phyloP scores from a whole-genome alignment of 805 yeast genomes.

The Pichia californica region DNA sequence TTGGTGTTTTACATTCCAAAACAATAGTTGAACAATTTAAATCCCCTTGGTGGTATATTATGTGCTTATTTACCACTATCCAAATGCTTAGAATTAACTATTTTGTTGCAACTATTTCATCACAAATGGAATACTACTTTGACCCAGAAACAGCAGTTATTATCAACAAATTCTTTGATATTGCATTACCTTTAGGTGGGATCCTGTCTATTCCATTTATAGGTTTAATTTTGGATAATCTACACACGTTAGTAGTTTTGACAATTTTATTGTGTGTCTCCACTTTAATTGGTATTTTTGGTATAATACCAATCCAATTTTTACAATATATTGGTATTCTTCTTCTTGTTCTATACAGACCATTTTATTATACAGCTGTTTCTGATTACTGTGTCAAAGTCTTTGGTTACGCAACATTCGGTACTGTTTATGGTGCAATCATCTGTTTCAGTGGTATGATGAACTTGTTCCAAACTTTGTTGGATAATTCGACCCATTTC shows the following conservation, averaged over 20 bases:
- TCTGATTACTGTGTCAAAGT: constrained; percentile 90
- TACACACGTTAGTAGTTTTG: constrained; percentile 55
- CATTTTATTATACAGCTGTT: constrained; percentile 87
- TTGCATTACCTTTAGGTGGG: constrained; percentile 87
- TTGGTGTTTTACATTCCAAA: constrained; percentile 72
- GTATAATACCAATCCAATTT: constrained; percentile 43
- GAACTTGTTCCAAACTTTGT: constrained; percentile 61
- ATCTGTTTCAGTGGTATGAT: constrained; percentile 78
- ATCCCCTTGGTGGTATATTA: constrained; percentile 71
- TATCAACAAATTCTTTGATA: constrained; percentile 72
- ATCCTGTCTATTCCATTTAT: constrained; percentile 80
- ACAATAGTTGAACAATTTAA: constrained; percentile 33
- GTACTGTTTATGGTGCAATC: constrained; percentile 82
- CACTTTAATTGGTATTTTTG: constrained; percentile 60
- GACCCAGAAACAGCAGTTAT: constrained; percentile 44
- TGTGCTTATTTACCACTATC: constrained; percentile 73
- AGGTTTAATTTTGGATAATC: constrained; percentile 71
- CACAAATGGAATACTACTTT: constrained; percentile 74
- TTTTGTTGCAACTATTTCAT: constrained; percentile 80
- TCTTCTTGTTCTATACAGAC: constrained; percentile 74
- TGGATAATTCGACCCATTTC: constrained; percentile 68
- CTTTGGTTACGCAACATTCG: constrained; percentile 88
- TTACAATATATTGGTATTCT: constrained; percentile 65
- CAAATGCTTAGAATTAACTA: constrained; percentile 91
- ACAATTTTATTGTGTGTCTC: constrained; percentile 49